Evolutionary conservation across 1,284 basidiomycete species (phyloP).

Genomic region (Ceratobasidium sp.): DNA sequence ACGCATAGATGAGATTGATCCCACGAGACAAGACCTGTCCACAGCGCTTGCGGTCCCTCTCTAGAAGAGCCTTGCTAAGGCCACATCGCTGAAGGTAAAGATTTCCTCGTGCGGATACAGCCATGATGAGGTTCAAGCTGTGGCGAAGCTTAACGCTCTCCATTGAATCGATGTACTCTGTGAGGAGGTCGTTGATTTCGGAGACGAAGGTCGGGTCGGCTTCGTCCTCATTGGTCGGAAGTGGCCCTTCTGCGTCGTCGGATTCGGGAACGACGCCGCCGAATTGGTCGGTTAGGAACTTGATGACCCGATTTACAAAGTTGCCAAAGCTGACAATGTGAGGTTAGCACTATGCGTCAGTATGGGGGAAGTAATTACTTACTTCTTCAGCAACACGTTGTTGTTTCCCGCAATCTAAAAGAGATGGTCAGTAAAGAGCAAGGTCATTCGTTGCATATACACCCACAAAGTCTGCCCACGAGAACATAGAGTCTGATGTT

Average conservation of each 20-base stretch:
- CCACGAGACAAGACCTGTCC: slow-evolving; percentile 91
- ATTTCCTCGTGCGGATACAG: slow-evolving; percentile 92
- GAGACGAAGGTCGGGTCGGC: slow-evolving; percentile 81
- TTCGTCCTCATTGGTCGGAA: slow-evolving; percentile 70
- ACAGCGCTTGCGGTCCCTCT: slow-evolving; percentile 83
- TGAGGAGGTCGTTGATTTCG: slow-evolving; percentile 83
- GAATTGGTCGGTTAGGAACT: slow-evolving; percentile 92
- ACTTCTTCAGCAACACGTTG: slow-evolving; percentile 95
- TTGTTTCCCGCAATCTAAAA: slow-evolving; percentile 90
- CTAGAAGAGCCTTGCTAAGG: slow-evolving; percentile 90
- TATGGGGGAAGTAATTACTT: slow-evolving; percentile 46
- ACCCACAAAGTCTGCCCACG: slow-evolving; percentile 93
- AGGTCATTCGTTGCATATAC: slow-evolving; percentile 12
- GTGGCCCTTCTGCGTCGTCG: slow-evolving; percentile 71
- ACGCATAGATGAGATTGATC: slow-evolving; percentile 91
- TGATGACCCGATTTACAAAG: slow-evolving; percentile 95
- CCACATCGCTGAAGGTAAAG: slow-evolving; percentile 92
- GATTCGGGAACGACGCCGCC: slow-evolving; percentile 82
- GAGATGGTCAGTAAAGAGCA: slow-evolving; percentile 2
- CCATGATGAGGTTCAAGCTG: slow-evolving; percentile 90
- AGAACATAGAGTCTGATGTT: slow-evolving; percentile 94
- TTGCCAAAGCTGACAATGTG: slow-evolving; percentile 81
- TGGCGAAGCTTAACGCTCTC: slow-evolving; percentile 90
- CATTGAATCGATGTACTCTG: slow-evolving; percentile 88
- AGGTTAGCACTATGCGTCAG: not conserved